These are phyloP conservation scores for Fusarium humuli DNA, from an alignment of 2,329 filamentous ascomycete species.

Conservation along the genomic window DNA sequence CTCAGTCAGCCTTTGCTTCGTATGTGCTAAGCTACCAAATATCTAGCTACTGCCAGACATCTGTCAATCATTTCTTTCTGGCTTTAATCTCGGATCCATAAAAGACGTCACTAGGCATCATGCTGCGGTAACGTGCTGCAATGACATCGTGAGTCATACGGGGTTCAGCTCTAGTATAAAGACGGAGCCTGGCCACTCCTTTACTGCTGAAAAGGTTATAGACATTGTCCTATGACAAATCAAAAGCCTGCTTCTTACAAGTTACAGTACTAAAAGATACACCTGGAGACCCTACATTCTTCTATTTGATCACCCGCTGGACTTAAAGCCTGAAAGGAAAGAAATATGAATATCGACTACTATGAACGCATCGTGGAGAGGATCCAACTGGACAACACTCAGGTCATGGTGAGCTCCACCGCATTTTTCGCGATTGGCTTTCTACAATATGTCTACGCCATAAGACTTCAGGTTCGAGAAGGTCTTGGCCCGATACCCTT, in stretches of 20 bases:
- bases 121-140: background rate
- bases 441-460: constrained; percentile 14
- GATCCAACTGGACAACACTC: background rate
- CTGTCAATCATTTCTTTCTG: too few relatives aligned
- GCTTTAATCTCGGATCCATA: too few relatives aligned
- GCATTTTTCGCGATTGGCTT: background rate
- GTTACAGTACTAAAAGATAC: background rate
- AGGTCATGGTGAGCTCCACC: background rate
- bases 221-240: background rate
- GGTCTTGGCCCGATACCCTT: constrained; percentile 15
- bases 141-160: background rate
- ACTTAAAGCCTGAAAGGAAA: background rate
- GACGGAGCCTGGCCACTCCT: background rate
- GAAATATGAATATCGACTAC: background rate
- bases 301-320: background rate
- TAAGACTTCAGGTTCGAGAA: constrained; percentile 5
- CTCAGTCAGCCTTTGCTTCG: background rate
- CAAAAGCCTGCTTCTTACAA: background rate
- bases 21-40: background rate
- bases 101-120: background rate
- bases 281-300: background rate
- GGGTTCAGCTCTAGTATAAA: background rate
- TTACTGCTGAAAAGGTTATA: rapidly evolving
- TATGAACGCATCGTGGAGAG: background rate
- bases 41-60: too few relatives aligned